phyloP scores from a whole-genome alignment of 176 grass and related monocot genomes.

The Oryza officinalis region DNA sequence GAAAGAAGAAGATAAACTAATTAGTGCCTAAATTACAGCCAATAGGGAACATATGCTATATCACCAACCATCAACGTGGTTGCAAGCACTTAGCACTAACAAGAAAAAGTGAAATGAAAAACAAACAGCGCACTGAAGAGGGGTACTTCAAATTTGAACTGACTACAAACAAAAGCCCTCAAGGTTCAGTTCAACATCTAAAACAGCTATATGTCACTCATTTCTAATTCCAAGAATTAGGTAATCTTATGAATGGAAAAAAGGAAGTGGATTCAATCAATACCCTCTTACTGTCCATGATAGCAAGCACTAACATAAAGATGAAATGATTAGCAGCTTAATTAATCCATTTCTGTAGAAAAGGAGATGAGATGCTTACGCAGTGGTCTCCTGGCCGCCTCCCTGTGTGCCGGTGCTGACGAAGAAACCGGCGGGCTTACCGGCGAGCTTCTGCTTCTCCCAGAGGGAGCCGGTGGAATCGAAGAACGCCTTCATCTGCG shows the following conservation, averaged over 20 bases:
- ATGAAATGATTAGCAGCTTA: background rate
- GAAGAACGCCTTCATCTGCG: conserved; percentile 93
- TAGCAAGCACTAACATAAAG: background rate
- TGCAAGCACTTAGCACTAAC: conserved; percentile 8
- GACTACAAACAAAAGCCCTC: background rate
- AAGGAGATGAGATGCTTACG: conserved; percentile 55
- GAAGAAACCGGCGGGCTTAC: conserved; percentile 82
- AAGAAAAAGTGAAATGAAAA: background rate
- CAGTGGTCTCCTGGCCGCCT: conserved; percentile 83
- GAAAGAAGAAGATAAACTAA: background rate
- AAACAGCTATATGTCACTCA: background rate
- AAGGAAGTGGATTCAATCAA: background rate
- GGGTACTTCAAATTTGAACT: background rate
- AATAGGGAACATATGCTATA: background rate
- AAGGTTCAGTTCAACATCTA: conserved; percentile 9
- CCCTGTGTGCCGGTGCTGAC: conserved; percentile 89
- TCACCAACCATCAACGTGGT: background rate
- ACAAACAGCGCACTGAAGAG: background rate
- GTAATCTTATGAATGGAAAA: conserved; percentile 4
- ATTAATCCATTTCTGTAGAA: conserved; percentile 3
- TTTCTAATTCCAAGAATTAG: background rate
- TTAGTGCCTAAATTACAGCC: background rate
- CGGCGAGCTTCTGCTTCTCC: conserved; percentile 71
- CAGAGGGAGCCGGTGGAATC: conserved; percentile 78
- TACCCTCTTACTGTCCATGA: background rate